Base-by-base conservation (phyloP, 768 basidiomycete genomes). In the Lyophyllum semitale region DNA sequence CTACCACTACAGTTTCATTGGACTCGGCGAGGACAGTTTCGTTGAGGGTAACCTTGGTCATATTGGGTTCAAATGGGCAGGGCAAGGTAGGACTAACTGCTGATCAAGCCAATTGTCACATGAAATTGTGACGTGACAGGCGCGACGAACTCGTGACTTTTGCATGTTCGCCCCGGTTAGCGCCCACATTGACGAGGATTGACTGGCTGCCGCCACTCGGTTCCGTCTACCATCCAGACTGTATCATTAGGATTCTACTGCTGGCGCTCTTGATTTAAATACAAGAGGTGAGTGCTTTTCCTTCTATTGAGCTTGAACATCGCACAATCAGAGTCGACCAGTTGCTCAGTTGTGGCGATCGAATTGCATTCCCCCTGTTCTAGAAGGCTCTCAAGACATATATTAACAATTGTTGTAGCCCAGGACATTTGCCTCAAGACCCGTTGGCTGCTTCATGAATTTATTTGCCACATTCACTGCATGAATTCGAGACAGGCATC, bases 11-110 rank as follows among this genome's bases (percentile, higher is more conserved):
- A 0, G 88, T 84, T 0, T 74, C 68, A 58, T 74, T 68, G 7
- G 79, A 81, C 51, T 88, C 79, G 0, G 89, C 89, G 61, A 92
- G 75, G 13, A 78, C 68, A 12, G 68, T 68, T 23, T 76, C 79
- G 61, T 83, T 71, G 54, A 84, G 62, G 2, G 73, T 70, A 26
- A 81, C 87, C 70, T 79, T 83, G 48, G 72, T 60, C 76, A 87
- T 77, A 38, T 17, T 69, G 30, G 22, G 25, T 5, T 6, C 18
- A 11, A n/a, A n/a, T 15, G 30, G 9, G 15, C 4, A 20, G 5
- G 11, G n/a, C n/a, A n/a, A n/a, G n/a, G n/a, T n/a, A n/a, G n/a
- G n/a, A n/a, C n/a, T n/a, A n/a, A n/a, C 37, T 3, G 37, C 37
- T 38, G 37, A 38, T 7, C n/a, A 15, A 38, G 8, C 33, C 15